Evolutionary conservation across 164 flowering plant species (phyloP).

Genomic region (Liriodendron chinense): DNA sequence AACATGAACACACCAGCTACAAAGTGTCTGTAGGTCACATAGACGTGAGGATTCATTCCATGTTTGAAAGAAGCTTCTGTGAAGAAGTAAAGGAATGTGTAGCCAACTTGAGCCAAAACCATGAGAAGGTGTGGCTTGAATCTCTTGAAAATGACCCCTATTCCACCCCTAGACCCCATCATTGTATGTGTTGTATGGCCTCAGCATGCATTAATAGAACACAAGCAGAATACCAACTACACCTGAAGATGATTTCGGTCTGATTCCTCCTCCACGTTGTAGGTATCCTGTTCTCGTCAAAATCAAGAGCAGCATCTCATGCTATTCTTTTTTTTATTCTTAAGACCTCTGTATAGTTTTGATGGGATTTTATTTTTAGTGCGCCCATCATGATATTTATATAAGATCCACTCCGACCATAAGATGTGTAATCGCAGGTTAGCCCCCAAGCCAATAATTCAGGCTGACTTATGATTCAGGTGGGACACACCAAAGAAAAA

Average conservation of each 20-base stretch:
- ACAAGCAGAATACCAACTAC: constrained; percentile 3
- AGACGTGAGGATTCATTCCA: constrained; percentile 85
- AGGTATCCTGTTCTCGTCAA: constrained; percentile 24
- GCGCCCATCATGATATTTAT: too few relatives aligned
- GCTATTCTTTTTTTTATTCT: too few relatives aligned
- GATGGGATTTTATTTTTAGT: too few relatives aligned
- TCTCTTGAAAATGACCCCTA: constrained; percentile 20
- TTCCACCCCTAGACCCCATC: neutral
- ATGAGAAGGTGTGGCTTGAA: constrained; percentile 71
- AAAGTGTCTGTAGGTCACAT: constrained; percentile 61
- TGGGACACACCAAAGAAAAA: too few relatives aligned
- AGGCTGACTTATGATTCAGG: too few relatives aligned
- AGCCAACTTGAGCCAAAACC: constrained; percentile 63
- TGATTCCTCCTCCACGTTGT: constrained; percentile 30
- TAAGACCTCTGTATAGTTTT: too few relatives aligned
- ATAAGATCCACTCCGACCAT: too few relatives aligned
- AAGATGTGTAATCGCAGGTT: too few relatives aligned
- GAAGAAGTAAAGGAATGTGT: constrained; percentile 61
- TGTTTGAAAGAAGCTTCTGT: constrained; percentile 81
- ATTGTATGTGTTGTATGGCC: neutral
- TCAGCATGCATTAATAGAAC: neutral
- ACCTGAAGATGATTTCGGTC: constrained; percentile 7
- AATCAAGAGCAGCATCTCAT: too few relatives aligned
- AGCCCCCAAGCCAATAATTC: too few relatives aligned
- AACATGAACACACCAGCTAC: constrained; percentile 48